A percentile compares a stretch with the other conserved stretches of the same genome.
Conservation (phyloP, 768 basidiomycete genomes). For the Phanerochaete sordida region DNA sequence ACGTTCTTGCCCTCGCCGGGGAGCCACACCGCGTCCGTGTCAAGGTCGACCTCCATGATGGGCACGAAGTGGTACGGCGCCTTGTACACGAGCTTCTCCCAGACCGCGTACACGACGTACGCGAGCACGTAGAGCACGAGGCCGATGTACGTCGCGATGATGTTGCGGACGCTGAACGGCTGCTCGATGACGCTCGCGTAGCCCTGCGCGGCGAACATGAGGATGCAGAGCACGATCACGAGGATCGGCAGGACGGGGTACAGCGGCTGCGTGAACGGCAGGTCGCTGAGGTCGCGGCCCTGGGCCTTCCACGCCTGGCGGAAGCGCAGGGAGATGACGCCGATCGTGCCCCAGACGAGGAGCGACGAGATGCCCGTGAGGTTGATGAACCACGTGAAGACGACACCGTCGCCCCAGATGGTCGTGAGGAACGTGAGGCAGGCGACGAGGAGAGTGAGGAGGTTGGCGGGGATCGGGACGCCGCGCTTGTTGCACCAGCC, state of each 20-base stretch:
- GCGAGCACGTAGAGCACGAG: slow-evolving; percentile 43
- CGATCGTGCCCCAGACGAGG: slow-evolving; percentile 64
- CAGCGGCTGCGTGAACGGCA: slow-evolving; percentile 56
- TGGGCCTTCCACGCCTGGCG: slow-evolving; percentile 56
- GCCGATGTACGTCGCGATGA: slow-evolving; percentile 54
- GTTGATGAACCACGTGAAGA: slow-evolving; percentile 59
- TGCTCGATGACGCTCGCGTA: slow-evolving; percentile 43
- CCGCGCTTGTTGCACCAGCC: slow-evolving; percentile 61
- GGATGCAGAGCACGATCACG: slow-evolving; percentile 44
- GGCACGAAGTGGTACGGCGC: slow-evolving; percentile 38
- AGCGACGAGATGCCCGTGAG: slow-evolving; percentile 64
- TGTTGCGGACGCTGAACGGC: slow-evolving; percentile 46
- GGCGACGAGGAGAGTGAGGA: slow-evolving; percentile 46
- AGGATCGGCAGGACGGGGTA: slow-evolving; percentile 50
- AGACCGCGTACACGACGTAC: slow-evolving; percentile 41
- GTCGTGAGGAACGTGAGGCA: slow-evolving; percentile 54
- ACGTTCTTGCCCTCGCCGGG: slow-evolving; percentile 38
- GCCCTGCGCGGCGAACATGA: slow-evolving; percentile 56
- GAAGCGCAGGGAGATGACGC: slow-evolving; percentile 56
- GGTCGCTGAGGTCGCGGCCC: slow-evolving; percentile 45
- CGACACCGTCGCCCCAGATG: slow-evolving; percentile 53
- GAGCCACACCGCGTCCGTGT: slow-evolving; percentile 53
- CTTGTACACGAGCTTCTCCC: slow-evolving; percentile 32
- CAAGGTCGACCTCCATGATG: slow-evolving; percentile 42
- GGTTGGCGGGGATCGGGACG: slow-evolving; percentile 53